A percentile compares a stretch with the other conserved stretches of the same genome.
Conservation (phyloP, 106 monocot genomes). For the Dendrobium catenatum region DNA sequence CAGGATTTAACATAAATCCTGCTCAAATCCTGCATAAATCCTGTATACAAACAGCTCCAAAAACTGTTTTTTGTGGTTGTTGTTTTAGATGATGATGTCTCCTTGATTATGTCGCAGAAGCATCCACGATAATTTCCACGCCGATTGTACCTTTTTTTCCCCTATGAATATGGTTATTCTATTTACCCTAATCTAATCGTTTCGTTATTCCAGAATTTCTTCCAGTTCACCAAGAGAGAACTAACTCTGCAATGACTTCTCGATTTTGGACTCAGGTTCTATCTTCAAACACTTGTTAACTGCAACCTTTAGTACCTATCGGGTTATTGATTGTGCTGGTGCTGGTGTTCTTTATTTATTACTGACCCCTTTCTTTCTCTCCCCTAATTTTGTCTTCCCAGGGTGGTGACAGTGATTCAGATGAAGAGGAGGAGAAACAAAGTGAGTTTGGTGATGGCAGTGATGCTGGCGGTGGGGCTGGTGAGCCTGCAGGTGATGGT, state of each 20-base stretch:
- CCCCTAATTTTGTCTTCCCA: slow-evolving; percentile 3
- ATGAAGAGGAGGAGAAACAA: slow-evolving; percentile 34
- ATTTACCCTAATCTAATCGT: not conserved
- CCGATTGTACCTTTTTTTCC: too few species aligned
- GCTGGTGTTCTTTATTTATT: not conserved
- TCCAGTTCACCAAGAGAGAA: not conserved
- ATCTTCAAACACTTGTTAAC: not conserved
- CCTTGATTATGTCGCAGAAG: too few species aligned
- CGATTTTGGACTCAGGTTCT: slow-evolving; percentile 43
- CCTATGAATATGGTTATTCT: too few species aligned
- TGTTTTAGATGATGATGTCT: too few species aligned
- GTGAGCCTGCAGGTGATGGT: slow-evolving; percentile 5
- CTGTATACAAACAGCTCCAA: too few species aligned
- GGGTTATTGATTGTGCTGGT: not conserved
- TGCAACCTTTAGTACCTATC: not conserved
- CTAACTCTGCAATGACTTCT: slow-evolving; percentile 9
- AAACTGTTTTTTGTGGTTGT: too few species aligned
- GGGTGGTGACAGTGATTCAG: slow-evolving; percentile 51
- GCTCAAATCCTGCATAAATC: too few species aligned
- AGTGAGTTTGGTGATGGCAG: slow-evolving; percentile 27
- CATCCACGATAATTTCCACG: too few species aligned
- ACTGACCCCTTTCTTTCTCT: not conserved
- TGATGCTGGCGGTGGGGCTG: slow-evolving; percentile 18
- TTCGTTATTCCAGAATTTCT: not conserved
- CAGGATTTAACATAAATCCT: too few species aligned